Percentiles rank a stretch among this genome's conserved stretches.
phyloP scores from a whole-genome alignment of 2,329 filamentous ascomycete species.

The Stachybotrys echinatus region DNA sequence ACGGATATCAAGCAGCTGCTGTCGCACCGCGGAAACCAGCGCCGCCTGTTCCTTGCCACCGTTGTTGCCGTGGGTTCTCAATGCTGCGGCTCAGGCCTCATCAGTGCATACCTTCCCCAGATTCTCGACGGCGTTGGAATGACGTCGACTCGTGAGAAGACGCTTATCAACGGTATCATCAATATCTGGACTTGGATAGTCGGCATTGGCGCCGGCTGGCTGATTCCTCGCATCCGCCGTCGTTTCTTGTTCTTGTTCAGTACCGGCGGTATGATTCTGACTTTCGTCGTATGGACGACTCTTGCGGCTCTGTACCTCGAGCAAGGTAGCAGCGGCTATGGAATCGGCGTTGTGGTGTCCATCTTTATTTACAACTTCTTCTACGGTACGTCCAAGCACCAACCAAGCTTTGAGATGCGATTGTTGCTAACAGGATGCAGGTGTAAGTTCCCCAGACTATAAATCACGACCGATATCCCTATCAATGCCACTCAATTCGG shows the following conservation, averaged over 20 bases:
- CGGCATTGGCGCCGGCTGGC: slow-evolving; percentile 1
- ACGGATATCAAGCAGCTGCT: slow-evolving; percentile 3
- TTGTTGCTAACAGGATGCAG: background rate
- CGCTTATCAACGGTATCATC: slow-evolving; percentile 5
- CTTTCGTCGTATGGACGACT: slow-evolving; percentile 4
- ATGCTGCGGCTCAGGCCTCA: slow-evolving; percentile 4
- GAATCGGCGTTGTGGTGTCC: slow-evolving; percentile 3
- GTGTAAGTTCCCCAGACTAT: background rate
- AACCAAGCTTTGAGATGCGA: too few species aligned
- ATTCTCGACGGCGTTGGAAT: slow-evolving; percentile 3
- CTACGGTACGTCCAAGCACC: background rate
- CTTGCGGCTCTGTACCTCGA: slow-evolving; percentile 1
- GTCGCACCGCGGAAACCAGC: slow-evolving; percentile 5
- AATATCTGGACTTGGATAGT: slow-evolving; percentile 6
- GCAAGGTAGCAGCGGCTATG: background rate
- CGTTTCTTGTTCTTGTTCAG: slow-evolving; percentile 7
- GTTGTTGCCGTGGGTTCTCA: slow-evolving; percentile 6
- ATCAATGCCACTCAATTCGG: too few species aligned
- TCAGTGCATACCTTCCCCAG: slow-evolving; percentile 4
- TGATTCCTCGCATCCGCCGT: slow-evolving; percentile 3
- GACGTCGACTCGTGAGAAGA: slow-evolving; percentile 1
- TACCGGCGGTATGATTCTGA: slow-evolving; percentile 10
- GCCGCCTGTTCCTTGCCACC: slow-evolving; percentile 3
- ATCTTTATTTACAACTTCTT: slow-evolving; percentile 5
- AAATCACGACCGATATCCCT: too few species aligned